A percentile compares a stretch with the other conserved stretches of the same genome.
phyloP scores from a whole-genome alignment of 345 rosid species.

The Iberis pinnata region DNA sequence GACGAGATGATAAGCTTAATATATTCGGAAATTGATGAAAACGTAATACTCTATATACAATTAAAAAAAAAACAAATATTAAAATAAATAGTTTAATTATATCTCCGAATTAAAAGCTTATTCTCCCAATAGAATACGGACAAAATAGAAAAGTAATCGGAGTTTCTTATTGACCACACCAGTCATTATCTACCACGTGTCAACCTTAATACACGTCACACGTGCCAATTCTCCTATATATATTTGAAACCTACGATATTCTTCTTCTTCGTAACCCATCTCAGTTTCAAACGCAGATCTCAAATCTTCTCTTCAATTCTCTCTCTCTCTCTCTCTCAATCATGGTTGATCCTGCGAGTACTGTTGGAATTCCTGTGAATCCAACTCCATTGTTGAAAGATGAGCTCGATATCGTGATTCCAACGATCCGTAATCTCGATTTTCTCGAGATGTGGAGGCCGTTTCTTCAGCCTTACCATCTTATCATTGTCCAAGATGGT shows the following conservation, averaged over 20 bases:
- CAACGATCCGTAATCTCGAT: conserved; percentile 88
- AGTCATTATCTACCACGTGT: conserved; percentile 20
- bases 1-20: too few relatives aligned
- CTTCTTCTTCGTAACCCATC: too few relatives aligned
- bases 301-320: too few relatives aligned
- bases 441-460: conserved; percentile 99
- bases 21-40: too few relatives aligned
- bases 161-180: conserved; percentile 26
- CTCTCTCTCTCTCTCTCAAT: neutral
- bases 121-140: neutral
- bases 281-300: too few relatives aligned
- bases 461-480: conserved; percentile 84
- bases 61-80: too few relatives aligned
- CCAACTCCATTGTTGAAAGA: conserved; percentile 43
- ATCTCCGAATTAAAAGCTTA: conserved; percentile 18
- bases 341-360: conserved; percentile 52
- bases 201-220: neutral
- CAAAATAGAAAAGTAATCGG: conserved; percentile 28
- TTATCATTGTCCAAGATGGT: conserved; percentile 93
- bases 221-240: too few relatives aligned
- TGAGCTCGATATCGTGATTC: too few relatives aligned
- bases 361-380: conserved; percentile 31
- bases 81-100: neutral
- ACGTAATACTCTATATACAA: too few relatives aligned
- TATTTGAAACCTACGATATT: too few relatives aligned